These are phyloP conservation scores for Mycocentrospora acerina DNA, from an alignment of 2,329 filamentous ascomycete species.

Conservation along the genomic window DNA sequence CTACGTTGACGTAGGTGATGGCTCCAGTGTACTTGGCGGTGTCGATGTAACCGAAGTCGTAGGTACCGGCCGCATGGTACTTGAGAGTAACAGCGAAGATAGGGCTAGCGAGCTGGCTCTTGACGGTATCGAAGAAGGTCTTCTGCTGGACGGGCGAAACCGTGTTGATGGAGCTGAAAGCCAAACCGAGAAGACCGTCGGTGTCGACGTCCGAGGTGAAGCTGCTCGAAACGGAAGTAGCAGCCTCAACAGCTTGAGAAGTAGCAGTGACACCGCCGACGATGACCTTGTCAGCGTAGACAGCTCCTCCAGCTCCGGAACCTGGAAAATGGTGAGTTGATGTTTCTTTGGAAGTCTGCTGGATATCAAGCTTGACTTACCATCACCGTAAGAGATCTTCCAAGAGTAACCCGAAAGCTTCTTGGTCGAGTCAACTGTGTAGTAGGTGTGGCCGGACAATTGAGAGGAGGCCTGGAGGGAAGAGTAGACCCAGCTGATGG, in stretches of 20 bases:
- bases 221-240: slow-evolving; percentile 56
- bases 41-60: slow-evolving; percentile 64
- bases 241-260: slow-evolving; percentile 66
- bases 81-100: slow-evolving; percentile 62
- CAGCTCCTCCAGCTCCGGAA: slow-evolving; percentile 62
- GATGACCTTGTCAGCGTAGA: slow-evolving; percentile 65
- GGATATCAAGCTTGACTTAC: background rate
- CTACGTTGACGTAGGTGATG: slow-evolving; percentile 59
- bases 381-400: slow-evolving; percentile 66
- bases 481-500: slow-evolving; percentile 65
- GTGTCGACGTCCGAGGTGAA: slow-evolving; percentile 56
- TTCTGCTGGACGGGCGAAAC: slow-evolving; percentile 53
- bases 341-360: too few relatives aligned
- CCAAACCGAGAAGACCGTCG: slow-evolving; percentile 63
- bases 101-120: slow-evolving; percentile 51
- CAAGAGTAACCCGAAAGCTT: slow-evolving; percentile 55
- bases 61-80: slow-evolving; percentile 52
- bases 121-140: slow-evolving; percentile 64
- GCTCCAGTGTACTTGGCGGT: slow-evolving; percentile 58
- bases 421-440: slow-evolving; percentile 54
- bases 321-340: background rate
- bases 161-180: slow-evolving; percentile 62
- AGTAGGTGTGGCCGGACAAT: slow-evolving; percentile 58
- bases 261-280: slow-evolving; percentile 62
- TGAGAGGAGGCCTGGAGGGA: slow-evolving; percentile 54